These are phyloP conservation scores for Yamadazyma dendronema DNA, from an alignment of 1,139 yeast species.

Conservation along the genomic window DNA sequence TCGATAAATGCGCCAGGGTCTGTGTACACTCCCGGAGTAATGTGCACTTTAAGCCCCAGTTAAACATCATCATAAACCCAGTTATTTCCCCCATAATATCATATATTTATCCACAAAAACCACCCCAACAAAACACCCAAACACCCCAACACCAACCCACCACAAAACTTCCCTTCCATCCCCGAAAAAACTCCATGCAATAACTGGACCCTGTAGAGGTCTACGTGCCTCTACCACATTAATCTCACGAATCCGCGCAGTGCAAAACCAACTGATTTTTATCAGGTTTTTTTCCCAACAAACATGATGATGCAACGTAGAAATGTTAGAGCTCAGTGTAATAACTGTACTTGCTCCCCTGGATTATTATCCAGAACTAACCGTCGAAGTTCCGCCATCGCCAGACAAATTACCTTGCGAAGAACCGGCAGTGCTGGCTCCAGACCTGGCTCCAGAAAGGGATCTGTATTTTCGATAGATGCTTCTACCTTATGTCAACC, in stretches of 20 bases:
- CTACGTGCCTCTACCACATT: not conserved
- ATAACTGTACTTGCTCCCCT: constrained; percentile 80
- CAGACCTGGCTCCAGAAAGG: constrained; percentile 36
- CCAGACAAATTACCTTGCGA: constrained; percentile 45
- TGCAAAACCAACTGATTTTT: not conserved
- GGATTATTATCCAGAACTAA: constrained; percentile 69
- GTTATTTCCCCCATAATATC: too few relatives aligned
- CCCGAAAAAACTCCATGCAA: too few relatives aligned
- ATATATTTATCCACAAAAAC: too few relatives aligned
- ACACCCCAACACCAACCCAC: too few relatives aligned
- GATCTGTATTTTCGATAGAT: constrained; percentile 50
- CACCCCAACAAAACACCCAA: too few relatives aligned
- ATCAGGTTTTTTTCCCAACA: not conserved
- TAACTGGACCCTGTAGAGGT: too few relatives aligned
- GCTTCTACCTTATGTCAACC: constrained; percentile 46
- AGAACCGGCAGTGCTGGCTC: constrained; percentile 28
- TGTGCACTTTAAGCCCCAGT: too few relatives aligned
- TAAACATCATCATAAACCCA: too few relatives aligned
- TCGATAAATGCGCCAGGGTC: too few relatives aligned
- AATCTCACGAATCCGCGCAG: too few relatives aligned
- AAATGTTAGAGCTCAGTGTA: constrained; percentile 51
- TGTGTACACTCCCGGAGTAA: too few relatives aligned
- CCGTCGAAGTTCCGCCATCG: constrained; percentile 51
- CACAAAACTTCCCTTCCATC: too few relatives aligned
- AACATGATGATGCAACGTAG: constrained; percentile 18